Conservation (phyloP, 352 stramenopile genomes). For the Pythium utonaiense region DNA sequence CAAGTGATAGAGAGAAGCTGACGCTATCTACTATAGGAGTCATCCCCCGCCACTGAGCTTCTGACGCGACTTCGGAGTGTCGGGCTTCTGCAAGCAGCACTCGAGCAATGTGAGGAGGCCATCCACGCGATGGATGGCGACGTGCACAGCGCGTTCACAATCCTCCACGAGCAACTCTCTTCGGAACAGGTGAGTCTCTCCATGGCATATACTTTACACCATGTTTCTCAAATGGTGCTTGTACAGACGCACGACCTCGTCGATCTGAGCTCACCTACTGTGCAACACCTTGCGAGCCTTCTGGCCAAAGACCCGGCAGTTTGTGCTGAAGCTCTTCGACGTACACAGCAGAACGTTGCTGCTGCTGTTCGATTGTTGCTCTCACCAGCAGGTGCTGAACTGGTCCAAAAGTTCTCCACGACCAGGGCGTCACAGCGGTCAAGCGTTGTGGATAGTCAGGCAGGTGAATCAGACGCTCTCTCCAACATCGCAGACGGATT, state of each 20-base stretch:
- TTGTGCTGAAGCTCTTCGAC: conserved; percentile 54
- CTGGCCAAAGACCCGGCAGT: conserved; percentile 44
- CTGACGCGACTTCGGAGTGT: conserved; percentile 8
- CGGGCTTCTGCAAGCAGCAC: neutral
- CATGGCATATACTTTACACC: too few relatives aligned
- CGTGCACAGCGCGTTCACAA: conserved; percentile 16
- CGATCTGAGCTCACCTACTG: conserved; percentile 30
- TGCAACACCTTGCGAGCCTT: conserved; percentile 46
- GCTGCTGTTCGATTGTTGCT: conserved; percentile 58
- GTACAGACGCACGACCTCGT: conserved; percentile 7
- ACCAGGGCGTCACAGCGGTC: neutral
- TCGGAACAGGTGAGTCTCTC: conserved; percentile 8
- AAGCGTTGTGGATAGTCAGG: neutral
- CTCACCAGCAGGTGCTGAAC: conserved; percentile 31
- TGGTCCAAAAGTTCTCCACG: conserved; percentile 9
- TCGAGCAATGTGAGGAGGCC: conserved; percentile 24
- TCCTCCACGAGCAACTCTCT: conserved; percentile 21
- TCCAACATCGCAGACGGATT: conserved; percentile 17
- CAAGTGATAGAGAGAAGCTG: neutral
- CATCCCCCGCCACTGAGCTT: conserved; percentile 4
- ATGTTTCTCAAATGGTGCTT: neutral
- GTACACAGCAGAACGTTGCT: conserved; percentile 47
- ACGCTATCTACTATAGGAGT: conserved; percentile 8
- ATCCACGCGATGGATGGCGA: conserved; percentile 22
- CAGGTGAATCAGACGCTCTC: neutral